These are phyloP conservation scores for Penicillium sp. DNA, from an alignment of 2,329 filamentous ascomycete genomes.

Conservation along the genomic window DNA sequence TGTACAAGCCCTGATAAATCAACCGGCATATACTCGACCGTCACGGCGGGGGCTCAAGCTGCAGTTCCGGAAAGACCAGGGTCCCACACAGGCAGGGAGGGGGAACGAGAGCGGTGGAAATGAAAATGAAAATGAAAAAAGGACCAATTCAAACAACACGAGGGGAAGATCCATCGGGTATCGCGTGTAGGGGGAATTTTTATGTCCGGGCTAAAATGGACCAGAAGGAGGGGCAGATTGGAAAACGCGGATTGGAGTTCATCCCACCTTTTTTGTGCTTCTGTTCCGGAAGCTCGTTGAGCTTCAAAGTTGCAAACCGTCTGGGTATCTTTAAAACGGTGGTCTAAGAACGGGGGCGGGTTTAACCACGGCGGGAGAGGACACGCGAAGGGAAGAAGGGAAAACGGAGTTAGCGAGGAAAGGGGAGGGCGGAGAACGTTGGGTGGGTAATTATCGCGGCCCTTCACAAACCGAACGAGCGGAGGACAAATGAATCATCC, in stretches of 20 bases:
- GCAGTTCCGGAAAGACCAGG: neutral
- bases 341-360: neutral
- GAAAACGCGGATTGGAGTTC: conserved; percentile 1
- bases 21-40: conserved; percentile 8
- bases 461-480: conserved; percentile 1
- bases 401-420: conserved; percentile 4
- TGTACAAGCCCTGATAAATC: neutral
- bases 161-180: conserved; percentile 14
- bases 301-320: neutral
- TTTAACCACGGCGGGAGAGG: neutral
- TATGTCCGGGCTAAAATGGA: conserved; percentile 4
- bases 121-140: neutral
- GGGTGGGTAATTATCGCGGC: conserved; percentile 5
- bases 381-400: conserved; percentile 1
- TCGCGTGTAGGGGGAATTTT: conserved; percentile 12
- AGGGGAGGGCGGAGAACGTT: conserved; percentile 2
- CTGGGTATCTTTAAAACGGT: neutral
- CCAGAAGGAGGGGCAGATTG: conserved; percentile 11
- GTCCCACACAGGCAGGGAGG: conserved; percentile 5
- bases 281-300: neutral
- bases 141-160: conserved; percentile 1
- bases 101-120: neutral
- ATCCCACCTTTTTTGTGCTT: conserved; percentile 16
- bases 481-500: neutral
- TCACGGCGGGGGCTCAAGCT: conserved; percentile 2